Percentiles rank a stretch among this genome's conserved stretches.
Evolutionary conservation across 2,329 filamentous ascomycete species (phyloP).

Genomic region (Septoria petroselini): DNA sequence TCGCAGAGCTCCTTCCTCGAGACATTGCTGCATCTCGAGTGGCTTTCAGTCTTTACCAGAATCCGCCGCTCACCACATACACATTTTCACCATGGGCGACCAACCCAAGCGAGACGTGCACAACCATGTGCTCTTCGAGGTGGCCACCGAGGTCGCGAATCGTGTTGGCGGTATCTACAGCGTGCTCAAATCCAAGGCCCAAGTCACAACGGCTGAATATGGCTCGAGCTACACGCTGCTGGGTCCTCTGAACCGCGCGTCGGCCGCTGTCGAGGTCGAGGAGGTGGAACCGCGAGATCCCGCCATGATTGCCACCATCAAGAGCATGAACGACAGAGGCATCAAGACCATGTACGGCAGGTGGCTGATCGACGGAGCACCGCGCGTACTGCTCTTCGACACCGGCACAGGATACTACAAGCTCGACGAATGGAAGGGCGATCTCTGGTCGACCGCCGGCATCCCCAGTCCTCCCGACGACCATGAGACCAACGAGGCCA

Average conservation of each 20-base stretch:
- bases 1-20: not conserved
- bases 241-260: slow-evolving; percentile 86
- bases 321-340: slow-evolving; percentile 88
- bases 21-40: not conserved
- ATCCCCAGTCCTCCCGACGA: slow-evolving; percentile 92
- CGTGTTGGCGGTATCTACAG: slow-evolving; percentile 99
- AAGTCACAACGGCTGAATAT: slow-evolving; percentile 97
- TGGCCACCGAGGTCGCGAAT: slow-evolving; percentile 96
- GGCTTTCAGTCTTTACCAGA: slow-evolving; percentile 10
- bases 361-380: slow-evolving; percentile 96
- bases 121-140: slow-evolving; percentile 94
- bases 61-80: slow-evolving; percentile 5
- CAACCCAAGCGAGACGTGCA: slow-evolving; percentile 67
- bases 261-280: slow-evolving; percentile 96
- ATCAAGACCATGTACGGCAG: slow-evolving; percentile 88
- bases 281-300: slow-evolving; percentile 80
- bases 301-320: slow-evolving; percentile 76
- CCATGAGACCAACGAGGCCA: slow-evolving; percentile 93
- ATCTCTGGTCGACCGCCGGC: slow-evolving; percentile 87
- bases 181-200: slow-evolving; percentile 97
- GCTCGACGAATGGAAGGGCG: slow-evolving; percentile 93
- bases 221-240: slow-evolving; percentile 94
- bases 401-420: slow-evolving; percentile 89
- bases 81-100: slow-evolving; percentile 34
- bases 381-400: slow-evolving; percentile 88